A percentile compares a stretch with the other conserved stretches of the same genome.
phyloP scores from a whole-genome alignment of 805 yeast genomes.

The Schwanniomyces vanrijiae region DNA sequence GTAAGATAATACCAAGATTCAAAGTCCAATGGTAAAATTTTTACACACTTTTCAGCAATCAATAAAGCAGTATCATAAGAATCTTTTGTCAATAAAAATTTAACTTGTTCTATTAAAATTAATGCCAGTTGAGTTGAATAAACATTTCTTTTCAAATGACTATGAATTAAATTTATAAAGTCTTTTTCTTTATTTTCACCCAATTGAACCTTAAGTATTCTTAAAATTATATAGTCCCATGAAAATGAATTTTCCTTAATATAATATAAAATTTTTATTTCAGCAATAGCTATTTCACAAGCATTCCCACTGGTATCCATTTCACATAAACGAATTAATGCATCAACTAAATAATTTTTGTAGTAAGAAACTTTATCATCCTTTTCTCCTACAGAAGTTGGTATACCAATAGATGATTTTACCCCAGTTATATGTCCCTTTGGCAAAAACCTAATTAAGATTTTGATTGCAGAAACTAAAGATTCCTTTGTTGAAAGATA shows the following conservation, averaged over 20 bases:
- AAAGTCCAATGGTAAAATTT: slow-evolving; percentile 74
- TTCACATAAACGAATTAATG: slow-evolving; percentile 46
- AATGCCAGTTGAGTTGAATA: slow-evolving; percentile 53
- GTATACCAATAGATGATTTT: slow-evolving; percentile 27
- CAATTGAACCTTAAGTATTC: slow-evolving; percentile 21
- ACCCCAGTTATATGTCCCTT: slow-evolving; percentile 49
- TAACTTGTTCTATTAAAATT: slow-evolving; percentile 61
- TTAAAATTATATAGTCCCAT: slow-evolving; percentile 25
- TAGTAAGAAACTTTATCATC: slow-evolving; percentile 26
- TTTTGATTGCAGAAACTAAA: slow-evolving; percentile 24
- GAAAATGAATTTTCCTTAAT: slow-evolving; percentile 8
- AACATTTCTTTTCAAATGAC: slow-evolving; percentile 11
- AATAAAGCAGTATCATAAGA: slow-evolving; percentile 56
- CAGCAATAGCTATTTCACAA: slow-evolving; percentile 32
- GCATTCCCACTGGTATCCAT: slow-evolving; percentile 32
- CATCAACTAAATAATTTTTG: slow-evolving; percentile 55
- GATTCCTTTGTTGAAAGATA: slow-evolving; percentile 23
- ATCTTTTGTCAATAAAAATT: slow-evolving; percentile 56
- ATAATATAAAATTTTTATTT: slow-evolving; percentile 21
- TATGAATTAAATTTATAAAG: slow-evolving; percentile 23
- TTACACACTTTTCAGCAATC: slow-evolving; percentile 60
- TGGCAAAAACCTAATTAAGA: slow-evolving; percentile 46
- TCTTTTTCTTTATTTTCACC: slow-evolving; percentile 20
- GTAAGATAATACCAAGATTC: slow-evolving; percentile 69
- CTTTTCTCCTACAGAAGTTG: slow-evolving; percentile 27